Evolutionary conservation across 768 basidiomycete species (phyloP).

Genomic region (Boletus patriciae): DNA sequence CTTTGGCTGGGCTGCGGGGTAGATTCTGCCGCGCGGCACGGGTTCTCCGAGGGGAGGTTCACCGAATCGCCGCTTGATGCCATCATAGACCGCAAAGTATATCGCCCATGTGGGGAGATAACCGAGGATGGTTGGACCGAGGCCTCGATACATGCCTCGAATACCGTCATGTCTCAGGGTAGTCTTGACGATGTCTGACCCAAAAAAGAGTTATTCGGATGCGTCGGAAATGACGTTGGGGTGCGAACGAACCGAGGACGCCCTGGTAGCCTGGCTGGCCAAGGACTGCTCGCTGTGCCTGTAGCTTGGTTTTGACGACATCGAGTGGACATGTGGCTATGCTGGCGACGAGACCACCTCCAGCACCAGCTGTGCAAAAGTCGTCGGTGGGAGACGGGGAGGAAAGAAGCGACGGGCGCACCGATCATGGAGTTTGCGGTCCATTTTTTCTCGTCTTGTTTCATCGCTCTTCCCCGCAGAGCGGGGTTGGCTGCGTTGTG

Average conservation of each 20-base stretch:
- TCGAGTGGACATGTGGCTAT: constrained; percentile 96
- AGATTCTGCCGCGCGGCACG: constrained; percentile 48
- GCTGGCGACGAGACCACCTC: constrained; percentile 89
- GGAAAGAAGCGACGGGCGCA: constrained; percentile 34
- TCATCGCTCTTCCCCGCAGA: constrained; percentile 69
- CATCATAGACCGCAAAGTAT: constrained; percentile 97
- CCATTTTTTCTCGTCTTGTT: constrained; percentile 58
- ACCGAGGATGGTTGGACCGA: constrained; percentile 94
- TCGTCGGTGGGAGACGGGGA: not conserved
- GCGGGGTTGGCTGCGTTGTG: constrained; percentile 39
- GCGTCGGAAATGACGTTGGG: constrained; percentile 2
- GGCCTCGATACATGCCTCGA: constrained; percentile 91
- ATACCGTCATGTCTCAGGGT: constrained; percentile 71
- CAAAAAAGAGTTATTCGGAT: not conserved
- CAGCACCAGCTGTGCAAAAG: constrained; percentile 74
- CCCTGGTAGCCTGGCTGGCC: constrained; percentile 78
- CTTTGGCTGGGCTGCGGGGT: constrained; percentile 82
- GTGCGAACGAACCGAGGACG: constrained; percentile 56
- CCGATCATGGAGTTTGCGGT: constrained; percentile 82
- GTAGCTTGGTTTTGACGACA: constrained; percentile 95
- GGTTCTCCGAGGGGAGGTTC: constrained; percentile 52
- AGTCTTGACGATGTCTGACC: constrained; percentile 52
- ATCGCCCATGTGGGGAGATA: constrained; percentile 99
- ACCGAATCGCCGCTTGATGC: constrained; percentile 84
- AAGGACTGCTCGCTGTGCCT: constrained; percentile 79